Evolutionary conservation across 345 rosid species (phyloP), one percentile per base, ranked within the genome.

Genomic region (Populus alba): DNA sequence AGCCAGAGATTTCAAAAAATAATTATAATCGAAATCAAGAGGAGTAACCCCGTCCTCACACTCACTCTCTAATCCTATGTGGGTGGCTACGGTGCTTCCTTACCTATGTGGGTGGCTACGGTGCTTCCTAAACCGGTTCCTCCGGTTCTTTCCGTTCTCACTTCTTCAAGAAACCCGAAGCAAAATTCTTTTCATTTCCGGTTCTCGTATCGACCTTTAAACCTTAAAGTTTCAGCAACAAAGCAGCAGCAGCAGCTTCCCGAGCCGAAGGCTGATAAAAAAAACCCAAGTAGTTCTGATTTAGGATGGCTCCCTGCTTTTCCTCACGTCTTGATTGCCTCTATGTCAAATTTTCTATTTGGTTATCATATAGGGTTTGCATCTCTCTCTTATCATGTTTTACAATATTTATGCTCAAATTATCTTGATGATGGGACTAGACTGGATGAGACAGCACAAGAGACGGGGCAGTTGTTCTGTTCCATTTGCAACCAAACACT

Each of bases 341-440:
- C 97, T 38, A 87, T 91, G 92, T 84, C 95, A 15, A 93, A 88
- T 83, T 89, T 90, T 84, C 89, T 93, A 20, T 93, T 93, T 43
- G 94, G 96, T 78, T 93, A 93, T 84, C 97, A 93, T 86, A 91
- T 93, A 17, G 94, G 95, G 92, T 90, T 33, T 55, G 81, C 20
- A 6, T 62, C 35, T 23, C 17, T 75, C 59, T 37, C 13, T n/a
- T 16, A 15, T 37, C 29, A 6, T 38, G 11, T 23, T 18, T 18
- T 69, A 0, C 27, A 29, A 35, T 47, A 11, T 3, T 10, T 41
- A 47, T 47, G 51, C 16, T 47, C 6, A 1, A 41, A 47, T 47
- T 15, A 47, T 47, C 17, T 15, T 47, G 51, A 47, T 45, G 18
- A 13, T 47, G 51, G 51, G 51, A 15, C 17, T 47, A 47, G 51